Conservation (phyloP, 257 asterid species). For the Jacaranda copaia region DNA sequence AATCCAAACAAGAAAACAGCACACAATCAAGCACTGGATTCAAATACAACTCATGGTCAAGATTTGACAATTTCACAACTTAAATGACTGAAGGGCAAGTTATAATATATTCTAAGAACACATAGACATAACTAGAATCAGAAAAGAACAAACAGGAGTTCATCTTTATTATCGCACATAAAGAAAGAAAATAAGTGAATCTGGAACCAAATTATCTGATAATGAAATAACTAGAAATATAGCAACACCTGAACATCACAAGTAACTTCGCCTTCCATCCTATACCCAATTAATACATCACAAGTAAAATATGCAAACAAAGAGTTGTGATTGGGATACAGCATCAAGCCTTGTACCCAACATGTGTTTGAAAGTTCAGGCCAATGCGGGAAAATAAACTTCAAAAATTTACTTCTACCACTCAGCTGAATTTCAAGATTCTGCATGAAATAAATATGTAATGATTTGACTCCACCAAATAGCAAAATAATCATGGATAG, state of each 20-base stretch:
- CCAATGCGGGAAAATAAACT: not conserved
- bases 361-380: not conserved
- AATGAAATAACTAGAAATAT: not conserved
- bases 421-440: constrained; percentile 26
- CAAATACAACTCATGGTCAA: constrained; percentile 1
- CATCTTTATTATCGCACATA: not conserved
- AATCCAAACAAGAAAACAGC: constrained; percentile 2
- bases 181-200: constrained; percentile 3
- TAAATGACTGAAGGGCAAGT: constrained; percentile 24
- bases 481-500: not conserved
- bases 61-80: constrained; percentile 13
- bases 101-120: not conserved
- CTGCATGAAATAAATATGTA: not conserved
- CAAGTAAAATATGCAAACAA: not conserved
- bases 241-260: not conserved
- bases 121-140: constrained; percentile 9
- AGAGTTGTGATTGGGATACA: not conserved
- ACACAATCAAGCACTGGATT: not conserved
- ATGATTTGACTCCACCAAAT: constrained; percentile 11
- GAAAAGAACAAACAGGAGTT: constrained; percentile 1
- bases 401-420: constrained; percentile 1
- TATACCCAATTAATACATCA: not conserved
- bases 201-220: not conserved
- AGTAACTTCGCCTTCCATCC: not conserved
- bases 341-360: constrained; percentile 11